Evolutionary conservation across 2,329 filamentous ascomycete genomes (phyloP).

Genomic region (Arthrobotrys musiformis): DNA sequence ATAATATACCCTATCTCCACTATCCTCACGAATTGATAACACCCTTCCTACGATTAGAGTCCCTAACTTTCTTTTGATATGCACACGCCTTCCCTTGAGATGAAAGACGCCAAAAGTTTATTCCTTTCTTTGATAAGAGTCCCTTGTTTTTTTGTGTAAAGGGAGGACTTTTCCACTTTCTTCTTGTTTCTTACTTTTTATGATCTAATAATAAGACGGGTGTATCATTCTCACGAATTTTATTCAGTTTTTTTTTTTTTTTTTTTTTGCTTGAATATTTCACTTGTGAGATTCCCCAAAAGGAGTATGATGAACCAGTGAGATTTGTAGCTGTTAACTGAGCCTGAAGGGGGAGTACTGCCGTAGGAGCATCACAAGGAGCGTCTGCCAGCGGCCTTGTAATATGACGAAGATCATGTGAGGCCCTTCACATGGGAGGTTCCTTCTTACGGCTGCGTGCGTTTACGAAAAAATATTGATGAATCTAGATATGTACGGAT

Average conservation of each 20-base stretch:
- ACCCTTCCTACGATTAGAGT: slow-evolving; percentile 33
- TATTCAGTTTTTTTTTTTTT: not conserved
- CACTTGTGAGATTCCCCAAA: not conserved
- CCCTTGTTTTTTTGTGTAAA: slow-evolving; percentile 15
- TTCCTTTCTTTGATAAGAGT: slow-evolving; percentile 17
- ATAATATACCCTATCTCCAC: slow-evolving; percentile 3
- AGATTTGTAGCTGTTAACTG: no score
- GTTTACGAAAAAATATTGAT: no score
- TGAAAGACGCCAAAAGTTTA: slow-evolving; percentile 37
- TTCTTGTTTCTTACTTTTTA: slow-evolving; percentile 25
- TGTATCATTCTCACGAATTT: slow-evolving; percentile 22
- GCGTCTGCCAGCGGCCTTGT: not conserved
- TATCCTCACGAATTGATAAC: slow-evolving; percentile 22
- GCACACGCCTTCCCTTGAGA: slow-evolving; percentile 10
- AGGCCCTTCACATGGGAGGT: not conserved
- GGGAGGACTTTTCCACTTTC: slow-evolving; percentile 17
- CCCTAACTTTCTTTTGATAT: slow-evolving; percentile 2
- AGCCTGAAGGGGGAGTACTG: no score
- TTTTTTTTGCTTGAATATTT: not conserved
- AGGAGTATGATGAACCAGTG: no score
- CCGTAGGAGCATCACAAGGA: not conserved
- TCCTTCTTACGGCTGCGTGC: not conserved
- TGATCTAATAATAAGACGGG: slow-evolving; percentile 45
- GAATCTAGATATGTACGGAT: not conserved
- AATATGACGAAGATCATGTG: not conserved